phyloP scores from a whole-genome alignment of 1,284 basidiomycete genomes.

The Rugosomyces carneus region DNA sequence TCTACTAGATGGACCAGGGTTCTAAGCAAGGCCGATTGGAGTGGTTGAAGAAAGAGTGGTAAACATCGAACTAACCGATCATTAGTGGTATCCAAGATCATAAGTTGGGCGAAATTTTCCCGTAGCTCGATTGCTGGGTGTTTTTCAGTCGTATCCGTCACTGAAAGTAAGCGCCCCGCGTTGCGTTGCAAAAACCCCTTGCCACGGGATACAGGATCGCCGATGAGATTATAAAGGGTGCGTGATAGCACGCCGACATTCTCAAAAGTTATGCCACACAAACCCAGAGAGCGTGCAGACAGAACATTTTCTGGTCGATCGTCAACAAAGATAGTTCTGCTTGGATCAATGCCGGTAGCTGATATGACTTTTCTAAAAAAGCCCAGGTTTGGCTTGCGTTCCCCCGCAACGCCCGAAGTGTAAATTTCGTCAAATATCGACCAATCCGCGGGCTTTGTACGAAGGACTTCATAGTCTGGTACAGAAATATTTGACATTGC shows the following conservation, averaged over 20 bases:
- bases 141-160: conserved; percentile 31
- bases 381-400: conserved; percentile 49
- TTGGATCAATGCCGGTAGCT: conserved; percentile 36
- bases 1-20: conserved; percentile 36
- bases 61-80: conserved; percentile 30
- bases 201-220: conserved; percentile 41
- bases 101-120: conserved; percentile 52
- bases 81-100: conserved; percentile 50
- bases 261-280: conserved; percentile 49
- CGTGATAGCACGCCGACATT: conserved; percentile 35
- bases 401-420: conserved; percentile 42
- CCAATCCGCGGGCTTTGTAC: conserved; percentile 44
- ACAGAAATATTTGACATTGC: conserved; percentile 58
- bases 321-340: conserved; percentile 46
- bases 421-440: conserved; percentile 48
- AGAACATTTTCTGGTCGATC: conserved; percentile 57
- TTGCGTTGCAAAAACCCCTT: conserved; percentile 33
- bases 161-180: conserved; percentile 37
- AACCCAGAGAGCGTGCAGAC: conserved; percentile 48
- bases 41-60: neutral
- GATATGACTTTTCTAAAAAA: conserved; percentile 46
- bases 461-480: conserved; percentile 44
- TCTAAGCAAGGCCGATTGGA: conserved; percentile 20
- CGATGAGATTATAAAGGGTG: conserved; percentile 39
- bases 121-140: conserved; percentile 31